Percentiles rank a stretch among this genome's conserved stretches.
phyloP scores from a whole-genome alignment of 805 yeast genomes.

The Pichia sporocuriosa region DNA sequence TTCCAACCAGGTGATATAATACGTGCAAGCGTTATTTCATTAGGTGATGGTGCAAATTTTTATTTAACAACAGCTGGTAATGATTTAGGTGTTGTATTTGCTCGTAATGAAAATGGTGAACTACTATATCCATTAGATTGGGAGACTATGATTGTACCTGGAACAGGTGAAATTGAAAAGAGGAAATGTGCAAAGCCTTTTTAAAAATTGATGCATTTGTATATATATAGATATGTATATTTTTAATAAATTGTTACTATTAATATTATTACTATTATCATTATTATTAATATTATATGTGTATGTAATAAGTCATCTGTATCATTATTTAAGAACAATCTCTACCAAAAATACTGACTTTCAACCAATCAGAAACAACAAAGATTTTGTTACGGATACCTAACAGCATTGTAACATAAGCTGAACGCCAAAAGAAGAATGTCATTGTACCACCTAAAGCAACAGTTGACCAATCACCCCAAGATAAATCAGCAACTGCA shows the following conservation, averaged over 20 bases:
- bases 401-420: slow-evolving; percentile 88
- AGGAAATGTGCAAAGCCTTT: slow-evolving; percentile 93
- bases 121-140: slow-evolving; percentile 87
- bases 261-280: background rate
- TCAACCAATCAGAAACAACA: slow-evolving; percentile 84
- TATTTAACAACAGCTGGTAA: slow-evolving; percentile 84
- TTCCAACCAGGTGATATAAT: slow-evolving; percentile 91
- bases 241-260: background rate
- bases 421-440: slow-evolving; percentile 90
- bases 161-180: slow-evolving; percentile 64
- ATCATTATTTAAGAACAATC: slow-evolving; percentile 69
- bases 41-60: slow-evolving; percentile 92
- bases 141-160: slow-evolving; percentile 85
- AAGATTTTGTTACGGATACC: slow-evolving; percentile 82
- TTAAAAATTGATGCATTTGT: slow-evolving; percentile 11
- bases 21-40: slow-evolving; percentile 71
- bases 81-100: slow-evolving; percentile 91
- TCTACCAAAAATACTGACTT: slow-evolving; percentile 84
- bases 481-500: slow-evolving; percentile 86
- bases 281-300: background rate
- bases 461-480: slow-evolving; percentile 73
- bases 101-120: slow-evolving; percentile 56
- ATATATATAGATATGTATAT: background rate
- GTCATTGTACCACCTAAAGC: slow-evolving; percentile 82
- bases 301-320: background rate